These are phyloP conservation scores for Phaseolus coccineus DNA, from an alignment of 331 rosid species.

Conservation along the genomic window DNA sequence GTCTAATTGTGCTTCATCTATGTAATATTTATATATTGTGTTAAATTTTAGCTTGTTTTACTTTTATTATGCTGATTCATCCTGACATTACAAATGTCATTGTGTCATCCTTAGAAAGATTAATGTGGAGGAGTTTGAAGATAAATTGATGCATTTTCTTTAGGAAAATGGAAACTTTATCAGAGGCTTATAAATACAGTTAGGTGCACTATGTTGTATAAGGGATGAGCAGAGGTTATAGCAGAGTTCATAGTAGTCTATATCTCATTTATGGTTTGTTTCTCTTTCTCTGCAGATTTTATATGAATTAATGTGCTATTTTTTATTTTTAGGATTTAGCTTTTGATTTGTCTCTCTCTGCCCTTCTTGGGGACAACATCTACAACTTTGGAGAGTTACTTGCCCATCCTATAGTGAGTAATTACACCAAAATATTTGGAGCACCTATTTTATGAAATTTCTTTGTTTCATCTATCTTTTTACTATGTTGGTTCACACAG, in stretches of 20 bases:
- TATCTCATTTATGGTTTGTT: conserved; percentile 18
- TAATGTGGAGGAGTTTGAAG: conserved; percentile 7
- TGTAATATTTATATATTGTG: no score
- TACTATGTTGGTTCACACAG: conserved; percentile 25
- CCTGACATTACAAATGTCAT: neutral
- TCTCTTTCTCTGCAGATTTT: conserved; percentile 11
- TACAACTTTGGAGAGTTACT: conserved; percentile 98
- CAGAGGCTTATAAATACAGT: neutral
- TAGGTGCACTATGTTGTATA: conserved; percentile 11
- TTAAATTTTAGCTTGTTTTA: no score
- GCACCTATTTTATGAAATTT: conserved; percentile 1
- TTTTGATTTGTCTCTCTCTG: conserved; percentile 96
- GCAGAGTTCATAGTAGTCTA: conserved; percentile 12
- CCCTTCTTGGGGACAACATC: conserved; percentile 94
- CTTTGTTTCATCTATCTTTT: neutral
- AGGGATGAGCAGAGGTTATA: conserved; percentile 23
- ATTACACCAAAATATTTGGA: conserved; percentile 19
- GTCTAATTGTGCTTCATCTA: no score
- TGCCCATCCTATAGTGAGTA: conserved; percentile 95
- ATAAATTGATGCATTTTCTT: conserved; percentile 9
- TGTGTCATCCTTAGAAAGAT: neutral
- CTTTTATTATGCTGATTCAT: neutral
- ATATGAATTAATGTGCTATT: conserved; percentile 27
- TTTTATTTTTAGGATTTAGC: conserved; percentile 80
- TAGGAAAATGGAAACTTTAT: conserved; percentile 25